phyloP scores from a whole-genome alignment of 331 rosid genomes.

The Malus hybrid region DNA sequence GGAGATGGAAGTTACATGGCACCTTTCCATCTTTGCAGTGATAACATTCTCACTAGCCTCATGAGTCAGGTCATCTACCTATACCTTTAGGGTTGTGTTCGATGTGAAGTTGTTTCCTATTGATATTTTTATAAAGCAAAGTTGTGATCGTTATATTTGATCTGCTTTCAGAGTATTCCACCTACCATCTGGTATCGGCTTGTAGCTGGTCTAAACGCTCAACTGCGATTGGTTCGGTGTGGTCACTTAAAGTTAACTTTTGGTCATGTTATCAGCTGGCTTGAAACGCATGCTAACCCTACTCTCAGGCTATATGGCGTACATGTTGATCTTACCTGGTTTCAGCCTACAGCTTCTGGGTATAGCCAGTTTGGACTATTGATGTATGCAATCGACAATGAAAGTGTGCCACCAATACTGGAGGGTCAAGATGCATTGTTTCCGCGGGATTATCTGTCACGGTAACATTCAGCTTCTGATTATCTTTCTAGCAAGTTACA shows the following conservation, averaged over 20 bases:
- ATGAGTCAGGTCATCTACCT: conserved; percentile 76
- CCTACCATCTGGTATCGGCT: conserved; percentile 95
- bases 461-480: conserved; percentile 37
- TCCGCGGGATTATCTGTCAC: conserved; percentile 37
- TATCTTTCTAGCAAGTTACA: conserved; percentile 8
- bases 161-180: conserved; percentile 55
- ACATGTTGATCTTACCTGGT: conserved; percentile 74
- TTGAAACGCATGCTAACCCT: conserved; percentile 69
- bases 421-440: conserved; percentile 39
- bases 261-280: conserved; percentile 65
- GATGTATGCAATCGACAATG: conserved; percentile 43
- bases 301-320: conserved; percentile 46
- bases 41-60: conserved; percentile 70
- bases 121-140: neutral
- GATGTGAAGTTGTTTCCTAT: neutral
- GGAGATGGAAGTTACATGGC: conserved; percentile 56
- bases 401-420: conserved; percentile 19
- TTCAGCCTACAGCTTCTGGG: conserved; percentile 91
- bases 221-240: conserved; percentile 63
- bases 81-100: neutral
- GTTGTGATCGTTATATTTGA: conserved; percentile 19
- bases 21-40: conserved; percentile 44
- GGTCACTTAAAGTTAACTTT: conserved; percentile 71
- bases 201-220: conserved; percentile 96
- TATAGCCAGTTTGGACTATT: conserved; percentile 80